Conservation (phyloP, 768 basidiomycete genomes). For the Rickenella mellea region DNA sequence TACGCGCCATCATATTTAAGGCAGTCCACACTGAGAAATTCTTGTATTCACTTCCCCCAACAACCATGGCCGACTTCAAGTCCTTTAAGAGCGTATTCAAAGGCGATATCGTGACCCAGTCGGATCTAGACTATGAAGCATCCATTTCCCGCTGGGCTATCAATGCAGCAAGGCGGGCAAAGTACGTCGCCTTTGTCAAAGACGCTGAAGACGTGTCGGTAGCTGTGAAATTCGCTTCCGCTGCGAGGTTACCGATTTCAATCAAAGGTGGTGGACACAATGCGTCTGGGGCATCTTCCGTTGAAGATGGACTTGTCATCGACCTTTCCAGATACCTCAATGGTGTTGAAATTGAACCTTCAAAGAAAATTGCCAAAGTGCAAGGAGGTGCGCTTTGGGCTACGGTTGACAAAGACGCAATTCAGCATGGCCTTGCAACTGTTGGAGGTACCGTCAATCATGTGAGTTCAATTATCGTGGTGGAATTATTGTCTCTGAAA, state of each 20-base stretch:
- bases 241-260: constrained; percentile 4
- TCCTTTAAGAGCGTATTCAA: constrained; percentile 7
- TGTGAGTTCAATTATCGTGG: constrained; percentile 3
- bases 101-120: constrained; percentile 11
- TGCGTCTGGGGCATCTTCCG: constrained; percentile 11
- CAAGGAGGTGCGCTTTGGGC: constrained; percentile 11
- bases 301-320: constrained; percentile 17
- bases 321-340: constrained; percentile 9
- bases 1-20: too few relatives aligned
- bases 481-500: not conserved
- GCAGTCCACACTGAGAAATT: too few relatives aligned
- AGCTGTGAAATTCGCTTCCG: constrained; percentile 6
- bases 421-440: constrained; percentile 11
- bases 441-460: constrained; percentile 14
- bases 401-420: constrained; percentile 11
- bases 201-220: constrained; percentile 7
- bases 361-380: constrained; percentile 5
- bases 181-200: constrained; percentile 7
- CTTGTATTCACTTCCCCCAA: too few relatives aligned
- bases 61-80: constrained; percentile 1
- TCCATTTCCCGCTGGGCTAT: constrained; percentile 9
- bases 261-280: constrained; percentile 15
- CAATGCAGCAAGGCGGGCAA: constrained; percentile 8
- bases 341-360: constrained; percentile 7
- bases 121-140: constrained; percentile 7